Evolutionary conservation across 441 rosid species (phyloP).

Genomic region (Brassica balearica): DNA sequence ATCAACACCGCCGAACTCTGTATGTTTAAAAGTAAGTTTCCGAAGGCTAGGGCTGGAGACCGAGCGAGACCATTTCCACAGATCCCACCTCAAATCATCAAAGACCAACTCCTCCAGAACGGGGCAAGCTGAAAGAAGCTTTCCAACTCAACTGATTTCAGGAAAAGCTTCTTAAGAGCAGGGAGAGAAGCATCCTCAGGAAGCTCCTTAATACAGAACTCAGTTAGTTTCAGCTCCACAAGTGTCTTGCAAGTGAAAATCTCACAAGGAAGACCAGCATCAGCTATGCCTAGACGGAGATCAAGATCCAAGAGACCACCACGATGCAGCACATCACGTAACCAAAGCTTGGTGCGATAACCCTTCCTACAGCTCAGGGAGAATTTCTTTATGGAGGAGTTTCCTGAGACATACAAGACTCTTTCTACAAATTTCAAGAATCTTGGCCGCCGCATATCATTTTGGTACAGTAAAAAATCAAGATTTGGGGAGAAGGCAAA

Average conservation of each 20-base stretch:
- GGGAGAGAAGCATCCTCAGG: background rate
- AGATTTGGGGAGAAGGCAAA: background rate
- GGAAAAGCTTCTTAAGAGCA: background rate
- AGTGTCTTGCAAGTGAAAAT: background rate
- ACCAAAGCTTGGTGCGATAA: background rate
- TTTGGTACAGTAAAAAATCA: background rate
- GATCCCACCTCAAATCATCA: background rate
- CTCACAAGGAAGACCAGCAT: background rate
- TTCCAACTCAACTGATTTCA: background rate
- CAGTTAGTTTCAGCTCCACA: background rate
- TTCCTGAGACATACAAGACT: background rate
- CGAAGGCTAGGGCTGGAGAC: background rate
- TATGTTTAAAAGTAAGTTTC: background rate
- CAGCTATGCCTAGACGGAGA: background rate
- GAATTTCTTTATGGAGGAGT: background rate
- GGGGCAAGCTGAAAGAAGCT: conserved; percentile 6
- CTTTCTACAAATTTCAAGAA: background rate
- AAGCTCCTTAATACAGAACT: background rate
- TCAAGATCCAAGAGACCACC: background rate
- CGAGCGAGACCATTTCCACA: background rate
- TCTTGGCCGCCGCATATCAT: background rate
- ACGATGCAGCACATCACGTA: background rate
- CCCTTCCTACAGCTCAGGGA: background rate
- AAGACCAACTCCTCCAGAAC: background rate
- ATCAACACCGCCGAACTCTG: background rate